These are phyloP conservation scores for Sphaerostilbella broomeana DNA, from an alignment of 2,329 filamentous ascomycete genomes.

Conservation along the genomic window DNA sequence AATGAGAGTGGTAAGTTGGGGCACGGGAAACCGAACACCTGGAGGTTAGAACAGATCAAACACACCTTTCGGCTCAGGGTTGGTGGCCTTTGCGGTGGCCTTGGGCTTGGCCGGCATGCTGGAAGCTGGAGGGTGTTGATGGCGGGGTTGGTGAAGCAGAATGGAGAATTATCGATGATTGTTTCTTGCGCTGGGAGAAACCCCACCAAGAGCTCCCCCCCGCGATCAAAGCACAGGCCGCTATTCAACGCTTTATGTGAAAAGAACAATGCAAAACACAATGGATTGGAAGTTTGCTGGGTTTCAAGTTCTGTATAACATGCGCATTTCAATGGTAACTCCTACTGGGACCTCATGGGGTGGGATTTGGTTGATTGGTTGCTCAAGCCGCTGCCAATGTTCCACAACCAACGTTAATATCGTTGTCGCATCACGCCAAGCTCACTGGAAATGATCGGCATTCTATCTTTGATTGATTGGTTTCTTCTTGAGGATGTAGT, in stretches of 20 bases:
- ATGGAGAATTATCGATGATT: not conserved
- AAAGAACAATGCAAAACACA: slow-evolving; percentile 9
- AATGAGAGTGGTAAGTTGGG: not conserved
- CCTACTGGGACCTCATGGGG: no score
- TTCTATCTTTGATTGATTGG: no score
- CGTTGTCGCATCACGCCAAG: no score
- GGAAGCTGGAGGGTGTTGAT: slow-evolving; percentile 14
- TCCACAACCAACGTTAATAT: no score
- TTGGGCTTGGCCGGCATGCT: slow-evolving; percentile 22
- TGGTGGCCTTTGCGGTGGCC: slow-evolving; percentile 16
- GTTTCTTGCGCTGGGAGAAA: not conserved
- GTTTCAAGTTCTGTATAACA: no score
- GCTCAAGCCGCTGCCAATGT: no score
- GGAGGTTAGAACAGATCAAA: not conserved
- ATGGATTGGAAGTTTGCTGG: no score
- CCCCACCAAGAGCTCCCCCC: slow-evolving; percentile 4
- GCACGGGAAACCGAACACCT: no score
- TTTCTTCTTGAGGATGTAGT: no score
- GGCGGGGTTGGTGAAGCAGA: slow-evolving; percentile 14
- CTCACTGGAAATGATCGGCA: no score
- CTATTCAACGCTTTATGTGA: not conserved
- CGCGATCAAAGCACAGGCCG: slow-evolving; percentile 2
- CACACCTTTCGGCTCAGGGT: slow-evolving; percentile 20
- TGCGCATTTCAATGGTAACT: no score
- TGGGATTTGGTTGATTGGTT: no score